phyloP scores from a whole-genome alignment of 148 eudicot genomes.

The Arctostaphylos glauca region DNA sequence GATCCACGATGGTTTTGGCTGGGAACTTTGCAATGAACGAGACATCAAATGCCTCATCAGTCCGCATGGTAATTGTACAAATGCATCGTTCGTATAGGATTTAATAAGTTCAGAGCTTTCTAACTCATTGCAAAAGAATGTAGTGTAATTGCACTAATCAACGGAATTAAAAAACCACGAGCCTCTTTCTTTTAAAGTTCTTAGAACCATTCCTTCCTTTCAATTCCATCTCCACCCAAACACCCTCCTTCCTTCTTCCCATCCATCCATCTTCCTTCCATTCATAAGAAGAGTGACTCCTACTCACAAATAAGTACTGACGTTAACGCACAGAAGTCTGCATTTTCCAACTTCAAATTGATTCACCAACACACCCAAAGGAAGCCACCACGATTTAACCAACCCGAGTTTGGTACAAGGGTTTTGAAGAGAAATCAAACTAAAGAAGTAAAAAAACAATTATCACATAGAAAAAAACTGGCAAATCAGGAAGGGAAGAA shows the following conservation, averaged over 20 bases:
- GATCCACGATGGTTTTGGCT: not conserved
- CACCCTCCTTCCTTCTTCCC: not conserved
- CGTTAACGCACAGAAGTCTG: not conserved
- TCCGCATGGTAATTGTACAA: not conserved
- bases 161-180: not conserved
- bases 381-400: not conserved
- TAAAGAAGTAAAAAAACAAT: not conserved
- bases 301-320: not conserved
- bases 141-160: not conserved
- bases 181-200: not conserved
- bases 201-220: not conserved
- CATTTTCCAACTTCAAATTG: not conserved
- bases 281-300: not conserved
- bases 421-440: not conserved
- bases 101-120: not conserved
- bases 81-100: not conserved
- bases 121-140: not conserved
- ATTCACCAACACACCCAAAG: not conserved
- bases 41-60: constrained; percentile 1
- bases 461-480: not conserved
- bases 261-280: not conserved
- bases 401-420: not conserved
- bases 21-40: not conserved
- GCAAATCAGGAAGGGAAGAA: not conserved
- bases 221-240: not conserved